phyloP scores from a whole-genome alignment of 441 rosid species.

The Euphorbia corollata region DNA sequence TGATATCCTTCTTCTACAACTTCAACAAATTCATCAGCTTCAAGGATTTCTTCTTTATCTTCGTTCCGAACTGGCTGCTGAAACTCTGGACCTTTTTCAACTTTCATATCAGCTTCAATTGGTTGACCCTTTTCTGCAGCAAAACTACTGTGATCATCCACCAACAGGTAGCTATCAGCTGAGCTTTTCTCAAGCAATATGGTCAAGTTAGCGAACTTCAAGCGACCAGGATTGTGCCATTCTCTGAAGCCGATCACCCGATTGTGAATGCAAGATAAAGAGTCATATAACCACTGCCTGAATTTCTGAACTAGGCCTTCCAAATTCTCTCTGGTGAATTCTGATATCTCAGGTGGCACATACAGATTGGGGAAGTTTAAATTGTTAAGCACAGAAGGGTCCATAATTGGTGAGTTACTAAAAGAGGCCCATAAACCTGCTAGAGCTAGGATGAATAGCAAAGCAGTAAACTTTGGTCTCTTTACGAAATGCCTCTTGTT shows the following conservation, averaged over 20 bases:
- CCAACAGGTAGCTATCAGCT: conserved; percentile 22
- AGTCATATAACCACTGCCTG: conserved; percentile 33
- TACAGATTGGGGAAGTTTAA: conserved; percentile 30
- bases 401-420: conserved; percentile 28
- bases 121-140: background rate
- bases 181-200: conserved; percentile 31
- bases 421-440: conserved; percentile 33
- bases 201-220: conserved; percentile 54
- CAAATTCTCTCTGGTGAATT: conserved; percentile 30
- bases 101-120: background rate
- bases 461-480: conserved; percentile 37
- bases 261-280: conserved; percentile 30
- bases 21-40: conserved; percentile 1
- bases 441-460: conserved; percentile 34
- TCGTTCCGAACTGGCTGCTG: background rate
- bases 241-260: conserved; percentile 34
- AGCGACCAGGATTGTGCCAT: conserved; percentile 23
- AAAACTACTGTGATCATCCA: conserved; percentile 15
- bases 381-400: conserved; percentile 26
- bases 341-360: conserved; percentile 33
- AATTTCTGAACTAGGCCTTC: conserved; percentile 36
- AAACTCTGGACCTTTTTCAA: conserved; percentile 1
- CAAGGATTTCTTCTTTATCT: background rate
- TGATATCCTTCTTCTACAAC: conserved; percentile 2
- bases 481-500: conserved; percentile 31